phyloP scores from a whole-genome alignment of 2,329 filamentous ascomycete genomes.

The Dactylonectria estremocensis region DNA sequence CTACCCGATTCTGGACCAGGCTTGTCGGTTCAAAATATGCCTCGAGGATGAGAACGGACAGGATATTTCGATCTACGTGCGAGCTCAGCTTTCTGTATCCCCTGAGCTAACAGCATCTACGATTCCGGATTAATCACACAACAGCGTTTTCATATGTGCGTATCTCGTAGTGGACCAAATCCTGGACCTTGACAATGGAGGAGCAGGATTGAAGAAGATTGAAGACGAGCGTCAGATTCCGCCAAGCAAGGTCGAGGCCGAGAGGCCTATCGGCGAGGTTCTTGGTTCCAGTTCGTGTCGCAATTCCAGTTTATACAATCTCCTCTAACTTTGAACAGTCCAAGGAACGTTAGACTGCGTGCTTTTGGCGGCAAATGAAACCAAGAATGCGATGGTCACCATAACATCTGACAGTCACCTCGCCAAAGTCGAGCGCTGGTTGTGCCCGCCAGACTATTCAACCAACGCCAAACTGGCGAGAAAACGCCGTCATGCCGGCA shows the following conservation, averaged over 20 bases:
- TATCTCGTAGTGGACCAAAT: neutral
- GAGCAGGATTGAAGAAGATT: neutral
- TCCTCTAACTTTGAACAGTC: neutral
- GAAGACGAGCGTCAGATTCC: neutral
- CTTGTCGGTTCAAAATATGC: constrained; percentile 44
- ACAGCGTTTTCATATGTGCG: neutral
- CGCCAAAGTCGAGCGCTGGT: constrained; percentile 30
- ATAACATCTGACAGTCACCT: neutral
- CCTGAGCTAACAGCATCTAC: neutral
- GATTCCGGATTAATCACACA: neutral
- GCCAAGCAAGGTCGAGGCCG: neutral
- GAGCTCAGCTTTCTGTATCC: neutral
- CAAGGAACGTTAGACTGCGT: neutral
- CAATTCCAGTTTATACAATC: neutral
- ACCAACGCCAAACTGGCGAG: constrained; percentile 29
- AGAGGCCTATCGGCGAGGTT: neutral
- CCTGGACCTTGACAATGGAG: neutral
- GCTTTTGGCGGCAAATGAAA: neutral
- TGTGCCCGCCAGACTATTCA: constrained; percentile 25
- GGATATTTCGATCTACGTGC: constrained; percentile 48
- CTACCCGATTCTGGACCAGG: constrained; percentile 47
- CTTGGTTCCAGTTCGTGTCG: neutral
- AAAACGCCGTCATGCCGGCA: constrained; percentile 21
- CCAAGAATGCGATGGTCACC: neutral
- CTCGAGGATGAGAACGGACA: constrained; percentile 50